Base-by-base conservation (phyloP, 1,284 basidiomycete genomes). In the Sporisorium graminicola region DNA sequence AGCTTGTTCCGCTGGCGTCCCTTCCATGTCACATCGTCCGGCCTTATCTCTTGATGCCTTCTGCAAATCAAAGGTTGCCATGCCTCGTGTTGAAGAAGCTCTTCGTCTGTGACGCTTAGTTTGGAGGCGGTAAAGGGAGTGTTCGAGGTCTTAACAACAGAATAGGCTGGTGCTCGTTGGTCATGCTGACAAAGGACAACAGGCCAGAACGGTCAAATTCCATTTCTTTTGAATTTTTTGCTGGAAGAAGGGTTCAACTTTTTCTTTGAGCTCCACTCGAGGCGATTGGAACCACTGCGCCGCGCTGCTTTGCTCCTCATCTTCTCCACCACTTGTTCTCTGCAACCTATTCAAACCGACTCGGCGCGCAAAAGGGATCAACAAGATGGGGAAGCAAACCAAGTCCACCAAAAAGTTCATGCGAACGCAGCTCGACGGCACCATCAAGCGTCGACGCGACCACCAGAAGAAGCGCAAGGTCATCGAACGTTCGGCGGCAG, bases 381-480 rank as follows among this genome's bases (percentile, higher is more conserved):
- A n/a, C 52, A 77, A 70, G 59, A 83, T 83, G 82, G 82, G 77
- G 13, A 83, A 83, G 66, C 71, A 75, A 44, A 69, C 65, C 44
- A 85, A 85, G 71, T 65, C 68, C 29, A 85, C 82, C 29, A 83
- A 82, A 49, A 85, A 85, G 78, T 85, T 84, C 63, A 43, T 82
- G 57, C 71, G 70, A 9, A 66, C 66, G 22, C 73, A 82, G 69
- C 80, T 84, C 42, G 79, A 84, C 24, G 51, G 67, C 46, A 78
- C 79, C 42, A 71, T 85, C 62, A 76, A 85, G 71, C 70, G 78
- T 42, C 77, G 84, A 37, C 73, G 78, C 40, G 75, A 79, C 1
- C 67, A 77, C 35, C 77, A 81, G 54, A 82, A 85, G 70, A 83
- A 82, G 69, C 62, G 73, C 61, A 76, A 74, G 37, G 65, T 63